These are phyloP conservation scores for Naganishia liquefaciens DNA, from an alignment of 1,284 basidiomycete species.

Conservation along the genomic window DNA sequence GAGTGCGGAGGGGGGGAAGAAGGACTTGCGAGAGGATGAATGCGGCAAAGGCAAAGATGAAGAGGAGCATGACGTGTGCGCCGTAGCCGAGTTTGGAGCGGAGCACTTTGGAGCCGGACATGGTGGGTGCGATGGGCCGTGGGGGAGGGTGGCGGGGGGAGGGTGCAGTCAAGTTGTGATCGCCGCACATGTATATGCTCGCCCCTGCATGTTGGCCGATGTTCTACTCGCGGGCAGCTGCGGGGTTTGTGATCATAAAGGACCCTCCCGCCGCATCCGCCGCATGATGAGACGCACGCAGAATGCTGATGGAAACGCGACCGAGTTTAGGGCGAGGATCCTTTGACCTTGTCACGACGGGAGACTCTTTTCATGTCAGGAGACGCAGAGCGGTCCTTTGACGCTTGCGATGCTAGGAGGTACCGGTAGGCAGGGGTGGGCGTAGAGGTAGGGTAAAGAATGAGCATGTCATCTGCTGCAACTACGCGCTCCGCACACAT, in stretches of 20 bases:
- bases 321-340: neutral
- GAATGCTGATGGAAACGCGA: neutral
- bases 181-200: neutral
- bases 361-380: slow-evolving; percentile 1
- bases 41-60: slow-evolving; percentile 42
- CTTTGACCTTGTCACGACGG: neutral
- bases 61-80: slow-evolving; percentile 48
- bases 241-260: slow-evolving; percentile 3
- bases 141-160: neutral
- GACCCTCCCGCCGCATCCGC: neutral
- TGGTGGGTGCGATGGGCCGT: neutral
- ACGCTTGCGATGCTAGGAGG: too few species aligned
- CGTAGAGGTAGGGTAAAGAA: too few species aligned
- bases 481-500: too few species aligned
- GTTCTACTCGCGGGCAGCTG: slow-evolving; percentile 1
- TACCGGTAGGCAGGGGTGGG: too few species aligned
- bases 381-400: too few species aligned
- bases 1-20: neutral
- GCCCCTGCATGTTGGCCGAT: neutral
- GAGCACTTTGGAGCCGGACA: slow-evolving; percentile 31
- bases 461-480: too few species aligned
- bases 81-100: slow-evolving; percentile 41
- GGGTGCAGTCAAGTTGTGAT: neutral
- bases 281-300: neutral
- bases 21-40: slow-evolving; percentile 45